These are phyloP conservation scores for Collybia sp. DNA, from an alignment of 768 basidiomycete species.

Conservation along the genomic window DNA sequence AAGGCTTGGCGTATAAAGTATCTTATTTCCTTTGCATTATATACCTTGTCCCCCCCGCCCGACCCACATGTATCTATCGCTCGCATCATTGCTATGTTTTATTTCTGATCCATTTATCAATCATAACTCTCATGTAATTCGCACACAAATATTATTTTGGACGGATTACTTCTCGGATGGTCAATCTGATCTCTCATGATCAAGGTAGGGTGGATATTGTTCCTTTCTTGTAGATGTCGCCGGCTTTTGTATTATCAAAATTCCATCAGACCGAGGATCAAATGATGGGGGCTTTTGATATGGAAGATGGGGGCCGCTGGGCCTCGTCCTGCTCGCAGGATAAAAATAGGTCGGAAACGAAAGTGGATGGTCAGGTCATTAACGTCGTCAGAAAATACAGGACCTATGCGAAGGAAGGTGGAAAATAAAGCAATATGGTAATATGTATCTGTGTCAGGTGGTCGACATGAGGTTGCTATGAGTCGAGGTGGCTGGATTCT, in stretches of 20 bases:
- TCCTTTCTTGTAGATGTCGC: too few species aligned
- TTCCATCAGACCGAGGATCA: too few species aligned
- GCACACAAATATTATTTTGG: too few species aligned
- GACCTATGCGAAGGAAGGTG: not conserved
- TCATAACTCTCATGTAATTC: not conserved
- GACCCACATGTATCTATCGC: conserved; percentile 8
- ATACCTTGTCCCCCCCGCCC: conserved; percentile 2
- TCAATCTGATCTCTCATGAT: too few species aligned
- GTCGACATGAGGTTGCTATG: too few species aligned
- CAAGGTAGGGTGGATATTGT: too few species aligned
- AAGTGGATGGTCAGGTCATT: conserved; percentile 20
- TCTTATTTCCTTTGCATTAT: conserved; percentile 8
- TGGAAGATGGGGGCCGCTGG: too few species aligned
- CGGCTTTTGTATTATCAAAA: too few species aligned
- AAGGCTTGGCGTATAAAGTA: conserved; percentile 61
- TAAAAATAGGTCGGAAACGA: conserved; percentile 8
- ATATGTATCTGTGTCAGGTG: conserved; percentile 1
- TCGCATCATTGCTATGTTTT: conserved; percentile 3
- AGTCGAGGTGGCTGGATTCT: too few species aligned
- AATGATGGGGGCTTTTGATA: too few species aligned
- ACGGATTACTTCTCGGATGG: too few species aligned
- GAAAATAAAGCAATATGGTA: conserved; percentile 1
- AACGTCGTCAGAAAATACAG: conserved; percentile 7
- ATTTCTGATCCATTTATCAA: not conserved
- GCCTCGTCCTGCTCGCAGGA: not conserved